Evolutionary conservation across 1,139 yeast genomes (phyloP), one percentile per base, ranked within the genome.

Genomic region (Debaryomyces fabryi): DNA sequence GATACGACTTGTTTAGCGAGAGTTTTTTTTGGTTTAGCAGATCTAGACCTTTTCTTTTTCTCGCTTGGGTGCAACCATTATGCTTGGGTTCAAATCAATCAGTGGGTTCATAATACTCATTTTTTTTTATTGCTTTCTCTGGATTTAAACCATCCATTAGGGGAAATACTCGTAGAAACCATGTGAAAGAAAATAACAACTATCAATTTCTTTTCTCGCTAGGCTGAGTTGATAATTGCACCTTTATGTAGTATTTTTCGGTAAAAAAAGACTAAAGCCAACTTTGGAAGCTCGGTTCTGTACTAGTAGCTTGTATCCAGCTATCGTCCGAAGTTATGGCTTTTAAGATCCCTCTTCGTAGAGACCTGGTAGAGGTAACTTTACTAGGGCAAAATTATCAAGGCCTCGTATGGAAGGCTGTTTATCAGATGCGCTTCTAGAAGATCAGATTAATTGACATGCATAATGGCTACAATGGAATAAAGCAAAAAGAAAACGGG

Each of bases 41-140:
- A 21, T 35, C 38, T 35, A 35, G 38, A 20, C 23, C 35, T 35
- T 35, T 21, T 15, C 16, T 20, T 35, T 35, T 35, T 35, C 18
- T 21, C 38, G 38, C 25, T 34, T 34, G 37, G n/a, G 37, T 34
- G 23, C 37, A 34, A 34, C 37, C 7, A 2, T 15, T 6, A 12
- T 8, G 13, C 39, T 12, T 23, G 39, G 12, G 29, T 23, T 36
- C 39, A 36, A n/a, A 24, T 37, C 29, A 13, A 23, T 20, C 13
- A 13, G 24, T 24, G 40, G 40, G 40, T 37, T 37, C 40, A 37
- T 37, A 37, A 37, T 37, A 13, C n/a, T 12, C 30, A 6, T 6
- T 23, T 37, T 15, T 36, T 37, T 37, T 25, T 35, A 20, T 35
- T 35, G 25, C 15, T 35, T 10, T 35, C 37, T 16, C 13, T 6